These are phyloP conservation scores for Jamesozyma jinghongensis DNA, from an alignment of 805 yeast species.

Conservation along the genomic window DNA sequence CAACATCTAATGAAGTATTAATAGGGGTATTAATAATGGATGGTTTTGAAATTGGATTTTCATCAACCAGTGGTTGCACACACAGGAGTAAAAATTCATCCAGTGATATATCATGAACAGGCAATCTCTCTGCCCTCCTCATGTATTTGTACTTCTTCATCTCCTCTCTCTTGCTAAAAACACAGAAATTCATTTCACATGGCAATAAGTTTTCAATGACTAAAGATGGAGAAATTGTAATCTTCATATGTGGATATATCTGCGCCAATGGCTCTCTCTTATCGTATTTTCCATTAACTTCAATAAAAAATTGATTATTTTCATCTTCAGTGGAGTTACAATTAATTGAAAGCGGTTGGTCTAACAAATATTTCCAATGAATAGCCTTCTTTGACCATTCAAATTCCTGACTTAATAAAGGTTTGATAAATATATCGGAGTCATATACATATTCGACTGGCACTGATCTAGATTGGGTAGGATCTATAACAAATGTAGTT, in stretches of 20 bases:
- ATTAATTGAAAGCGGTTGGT: constrained; percentile 43
- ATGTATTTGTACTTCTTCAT: constrained; percentile 59
- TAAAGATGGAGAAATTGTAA: constrained; percentile 75
- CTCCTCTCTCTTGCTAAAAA: constrained; percentile 65
- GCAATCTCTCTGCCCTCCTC: constrained; percentile 54
- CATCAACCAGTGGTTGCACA: constrained; percentile 47
- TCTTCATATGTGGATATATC: constrained; percentile 75
- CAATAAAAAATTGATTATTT: constrained; percentile 49
- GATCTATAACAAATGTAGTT: constrained; percentile 35
- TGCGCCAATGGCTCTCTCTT: constrained; percentile 59
- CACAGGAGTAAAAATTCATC: constrained; percentile 63
- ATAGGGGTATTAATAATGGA: constrained; percentile 40
- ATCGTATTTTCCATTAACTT: constrained; percentile 59
- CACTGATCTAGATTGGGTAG: constrained; percentile 53
- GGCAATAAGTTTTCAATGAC: constrained; percentile 82
- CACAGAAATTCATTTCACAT: constrained; percentile 60
- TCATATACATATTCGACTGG: constrained; percentile 65
- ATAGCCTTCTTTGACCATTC: constrained; percentile 60
- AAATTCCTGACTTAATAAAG: constrained; percentile 46
- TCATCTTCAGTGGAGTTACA: constrained; percentile 43
- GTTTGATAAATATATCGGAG: constrained; percentile 51
- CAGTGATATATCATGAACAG: constrained; percentile 72
- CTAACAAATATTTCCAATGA: constrained; percentile 54
- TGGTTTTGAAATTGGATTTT: constrained; percentile 30
- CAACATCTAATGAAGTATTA: constrained; percentile 47